Percentiles rank a stretch among this genome's conserved stretches.
phyloP scores from a whole-genome alignment of 2,329 filamentous ascomycete species.

The Trichophyton rubrum region DNA sequence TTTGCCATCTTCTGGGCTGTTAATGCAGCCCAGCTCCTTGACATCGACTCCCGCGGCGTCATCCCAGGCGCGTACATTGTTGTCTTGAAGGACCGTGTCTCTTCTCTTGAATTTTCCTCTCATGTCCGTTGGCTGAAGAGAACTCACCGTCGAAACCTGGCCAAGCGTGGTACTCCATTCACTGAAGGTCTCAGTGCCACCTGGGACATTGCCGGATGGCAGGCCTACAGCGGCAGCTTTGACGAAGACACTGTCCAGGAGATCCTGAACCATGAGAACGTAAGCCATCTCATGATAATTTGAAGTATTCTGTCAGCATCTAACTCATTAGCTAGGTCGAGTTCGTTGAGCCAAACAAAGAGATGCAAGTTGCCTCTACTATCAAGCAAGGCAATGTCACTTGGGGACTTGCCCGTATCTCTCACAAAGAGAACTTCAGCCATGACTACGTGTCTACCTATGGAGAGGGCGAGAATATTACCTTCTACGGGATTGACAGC shows the following conservation, averaged over 20 bases:
- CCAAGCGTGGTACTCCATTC: constrained; percentile 6
- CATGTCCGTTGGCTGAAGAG: constrained; percentile 10
- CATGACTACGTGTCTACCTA: constrained; percentile 27
- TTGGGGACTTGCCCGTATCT: constrained; percentile 28
- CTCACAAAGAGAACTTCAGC: constrained; percentile 16
- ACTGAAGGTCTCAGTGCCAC: constrained; percentile 9
- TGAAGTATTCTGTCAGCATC: neutral
- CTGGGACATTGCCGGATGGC: constrained; percentile 7
- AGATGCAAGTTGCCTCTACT: constrained; percentile 6
- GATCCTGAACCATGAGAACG: constrained; percentile 5
- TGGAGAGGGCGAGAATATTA: constrained; percentile 24
- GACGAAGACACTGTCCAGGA: constrained; percentile 11
- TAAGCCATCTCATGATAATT: neutral
- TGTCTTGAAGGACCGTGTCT: constrained; percentile 12
- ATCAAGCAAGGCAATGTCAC: constrained; percentile 17
- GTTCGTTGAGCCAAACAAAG: constrained; percentile 10
- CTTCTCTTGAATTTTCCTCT: constrained; percentile 9
- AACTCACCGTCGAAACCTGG: constrained; percentile 8
- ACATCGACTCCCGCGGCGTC: neutral
- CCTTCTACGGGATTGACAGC: constrained; percentile 29
- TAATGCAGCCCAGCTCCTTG: constrained; percentile 11
- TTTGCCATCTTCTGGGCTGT: constrained; percentile 10
- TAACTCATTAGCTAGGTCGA: constrained; percentile 8
- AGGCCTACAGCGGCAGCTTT: constrained; percentile 12
- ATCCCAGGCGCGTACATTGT: constrained; percentile 11